phyloP scores from a whole-genome alignment of 495 filamentous ascomycete genomes.

The Hypomontagnella submonticulosa region DNA sequence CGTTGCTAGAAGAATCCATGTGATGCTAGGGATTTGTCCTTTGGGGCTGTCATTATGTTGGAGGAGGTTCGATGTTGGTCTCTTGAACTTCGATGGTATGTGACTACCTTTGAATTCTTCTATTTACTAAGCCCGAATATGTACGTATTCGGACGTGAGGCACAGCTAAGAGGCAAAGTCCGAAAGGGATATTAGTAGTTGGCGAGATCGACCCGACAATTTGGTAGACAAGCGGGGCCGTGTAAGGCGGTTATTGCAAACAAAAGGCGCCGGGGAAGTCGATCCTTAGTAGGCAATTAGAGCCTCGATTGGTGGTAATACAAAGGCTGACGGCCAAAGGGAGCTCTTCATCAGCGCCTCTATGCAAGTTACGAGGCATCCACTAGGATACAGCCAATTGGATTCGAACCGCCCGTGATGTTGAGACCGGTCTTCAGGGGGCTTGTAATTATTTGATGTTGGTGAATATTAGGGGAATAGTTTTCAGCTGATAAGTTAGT shows the following conservation, averaged over 20 bases:
- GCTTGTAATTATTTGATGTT: conserved; percentile 13
- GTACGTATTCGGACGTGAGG: conserved; percentile 20
- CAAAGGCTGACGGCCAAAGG: conserved; percentile 27
- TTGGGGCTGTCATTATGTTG: conserved; percentile 15
- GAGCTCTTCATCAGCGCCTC: conserved; percentile 20
- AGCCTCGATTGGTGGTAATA: conserved; percentile 17
- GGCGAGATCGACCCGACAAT: conserved; percentile 36
- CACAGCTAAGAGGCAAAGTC: conserved; percentile 25
- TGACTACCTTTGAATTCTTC: background rate
- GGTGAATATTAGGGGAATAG: conserved; percentile 3
- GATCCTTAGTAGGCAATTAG: conserved; percentile 22
- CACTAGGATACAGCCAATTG: conserved; percentile 26
- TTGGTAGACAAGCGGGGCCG: conserved; percentile 34
- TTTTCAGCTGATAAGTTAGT: conserved; percentile 7
- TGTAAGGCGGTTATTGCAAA: conserved; percentile 26
- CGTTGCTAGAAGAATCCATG: conserved; percentile 32
- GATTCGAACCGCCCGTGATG: conserved; percentile 15
- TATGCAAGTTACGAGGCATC: conserved; percentile 30
- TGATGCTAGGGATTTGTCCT: conserved; percentile 24
- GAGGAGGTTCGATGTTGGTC: conserved; percentile 23
- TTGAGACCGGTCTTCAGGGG: conserved; percentile 3
- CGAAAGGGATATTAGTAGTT: conserved; percentile 40
- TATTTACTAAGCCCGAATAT: background rate
- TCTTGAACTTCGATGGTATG: conserved; percentile 5
- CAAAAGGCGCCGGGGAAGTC: conserved; percentile 30